Evolutionary conservation across 306 rosid genomes (phyloP).

Genomic region (Macrotyloma uniflorum): DNA sequence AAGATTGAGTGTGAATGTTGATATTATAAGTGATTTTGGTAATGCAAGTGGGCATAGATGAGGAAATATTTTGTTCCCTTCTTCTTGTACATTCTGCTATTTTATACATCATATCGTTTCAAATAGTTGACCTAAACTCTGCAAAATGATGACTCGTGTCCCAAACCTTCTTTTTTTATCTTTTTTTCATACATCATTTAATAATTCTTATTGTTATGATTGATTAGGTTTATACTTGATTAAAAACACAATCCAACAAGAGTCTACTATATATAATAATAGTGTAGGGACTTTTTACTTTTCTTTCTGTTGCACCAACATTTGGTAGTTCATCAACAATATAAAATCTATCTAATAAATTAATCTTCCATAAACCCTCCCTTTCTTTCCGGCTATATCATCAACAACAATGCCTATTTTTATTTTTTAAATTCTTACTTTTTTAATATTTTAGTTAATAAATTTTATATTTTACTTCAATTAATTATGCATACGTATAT

Average conservation of each 20-base stretch:
- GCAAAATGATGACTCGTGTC: conserved; percentile 10
- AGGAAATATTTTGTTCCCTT: neutral
- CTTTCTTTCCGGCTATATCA: too few species aligned
- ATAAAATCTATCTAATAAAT: neutral
- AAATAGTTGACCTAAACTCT: conserved; percentile 9
- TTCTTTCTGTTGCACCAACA: neutral
- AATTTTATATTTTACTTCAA: neutral
- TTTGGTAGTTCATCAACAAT: neutral
- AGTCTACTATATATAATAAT: neutral
- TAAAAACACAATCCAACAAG: neutral
- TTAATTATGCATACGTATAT: neutral
- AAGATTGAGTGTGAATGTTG: neutral
- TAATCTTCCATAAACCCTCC: too few species aligned
- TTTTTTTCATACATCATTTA: neutral
- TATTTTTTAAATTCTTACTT: too few species aligned
- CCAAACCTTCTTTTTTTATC: neutral
- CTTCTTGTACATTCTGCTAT: neutral
- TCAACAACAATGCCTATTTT: too few species aligned
- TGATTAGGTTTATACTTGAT: neutral
- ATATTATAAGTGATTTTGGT: neutral
- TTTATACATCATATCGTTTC: neutral
- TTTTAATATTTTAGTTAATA: neutral
- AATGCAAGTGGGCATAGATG: conserved; percentile 2
- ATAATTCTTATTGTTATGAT: neutral
- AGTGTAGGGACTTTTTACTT: neutral